These are phyloP conservation scores for Kodamaea hsintzibuensis DNA, from an alignment of 805 yeast species.

Conservation along the genomic window DNA sequence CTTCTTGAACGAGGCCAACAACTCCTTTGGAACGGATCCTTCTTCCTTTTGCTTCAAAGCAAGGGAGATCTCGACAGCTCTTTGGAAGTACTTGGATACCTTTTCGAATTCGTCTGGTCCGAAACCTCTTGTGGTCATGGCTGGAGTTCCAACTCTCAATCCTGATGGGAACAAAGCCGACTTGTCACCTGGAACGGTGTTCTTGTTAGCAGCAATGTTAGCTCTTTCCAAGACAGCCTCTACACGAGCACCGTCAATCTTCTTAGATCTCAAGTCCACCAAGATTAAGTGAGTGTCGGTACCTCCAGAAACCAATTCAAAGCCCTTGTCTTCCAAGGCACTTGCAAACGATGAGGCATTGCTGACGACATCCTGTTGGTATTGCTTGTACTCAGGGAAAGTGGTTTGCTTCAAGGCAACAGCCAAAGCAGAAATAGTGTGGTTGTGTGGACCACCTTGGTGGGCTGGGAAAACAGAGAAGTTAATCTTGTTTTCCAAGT, in stretches of 20 bases:
- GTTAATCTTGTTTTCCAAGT: slow-evolving; percentile 92
- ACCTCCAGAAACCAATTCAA: slow-evolving; percentile 87
- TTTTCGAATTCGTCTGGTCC: slow-evolving; percentile 81
- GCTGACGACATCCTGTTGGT: slow-evolving; percentile 83
- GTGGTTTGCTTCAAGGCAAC: slow-evolving; percentile 94
- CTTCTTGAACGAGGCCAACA: slow-evolving; percentile 68
- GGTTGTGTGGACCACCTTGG: slow-evolving; percentile 99
- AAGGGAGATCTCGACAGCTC: slow-evolving; percentile 67
- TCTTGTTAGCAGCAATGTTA: slow-evolving; percentile 94
- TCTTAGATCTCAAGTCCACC: slow-evolving; percentile 65
- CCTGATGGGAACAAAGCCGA: slow-evolving; percentile 97
- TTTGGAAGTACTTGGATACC: slow-evolving; percentile 79
- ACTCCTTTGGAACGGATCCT: slow-evolving; percentile 58
- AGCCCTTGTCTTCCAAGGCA: slow-evolving; percentile 70
- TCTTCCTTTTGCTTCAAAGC: slow-evolving; percentile 58
- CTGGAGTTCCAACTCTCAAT: slow-evolving; percentile 95
- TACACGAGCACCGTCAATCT: slow-evolving; percentile 65
- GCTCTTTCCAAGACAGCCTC: slow-evolving; percentile 86
- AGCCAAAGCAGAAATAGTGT: slow-evolving; percentile 96
- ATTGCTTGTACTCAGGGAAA: slow-evolving; percentile 85
- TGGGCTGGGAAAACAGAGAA: slow-evolving; percentile 99
- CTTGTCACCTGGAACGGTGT: slow-evolving; percentile 94
- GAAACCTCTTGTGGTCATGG: slow-evolving; percentile 97
- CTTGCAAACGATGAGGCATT: slow-evolving; percentile 84
- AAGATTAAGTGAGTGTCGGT: slow-evolving; percentile 97